Base-by-base conservation (phyloP, 441 rosid genomes). In the Erodium texanum region DNA sequence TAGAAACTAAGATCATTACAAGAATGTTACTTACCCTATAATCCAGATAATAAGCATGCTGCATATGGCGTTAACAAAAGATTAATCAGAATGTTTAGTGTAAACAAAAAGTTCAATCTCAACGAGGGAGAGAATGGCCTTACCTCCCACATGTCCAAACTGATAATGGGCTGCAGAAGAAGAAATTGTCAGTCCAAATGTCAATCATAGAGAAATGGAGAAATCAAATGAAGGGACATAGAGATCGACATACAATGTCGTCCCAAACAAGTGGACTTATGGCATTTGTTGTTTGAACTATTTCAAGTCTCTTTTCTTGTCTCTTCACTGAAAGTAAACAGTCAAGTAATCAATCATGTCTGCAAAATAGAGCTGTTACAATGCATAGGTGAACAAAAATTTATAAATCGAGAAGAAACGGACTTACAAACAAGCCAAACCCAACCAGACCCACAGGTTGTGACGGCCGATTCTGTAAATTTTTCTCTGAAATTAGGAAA, bases 71-170 rank as follows among this genome's bases (percentile, higher is more conserved):
- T 18, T 8, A 48, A 71, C 0, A 12, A 56, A 70, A 62, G 65
- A 68, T 50, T 2, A 4, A 71, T 66, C 64, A 70, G 24, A 27
- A 70, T 6, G 62, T 22, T 23, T 34, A 50, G 34, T 1, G 10
- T 29, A 10, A 2, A 58, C 70, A 66, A 14, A 61, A 59, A 9
- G 24, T 24, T 32, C 5, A 4, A 18, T 62, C 14, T 9, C 34
- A 20, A 62, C n/a, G 70, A 22, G 62, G 62, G 73, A 68, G 43
- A 65, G 27, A 0, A 19, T 24, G 34, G 14, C 58, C 73, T 84
- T 85, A 90, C 98, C 90, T 93, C 97, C 98, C 98, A 92, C 83
- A 87, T 76, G 80, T 92, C 98, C 78, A 92, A 82, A 77, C 78
- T 67, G 82, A 89, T 81, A 75, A 93, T 85, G 41, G 98, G 98